Evolutionary conservation across 805 yeast species (phyloP).

Genomic region (Scheffersomyces spartinae): DNA sequence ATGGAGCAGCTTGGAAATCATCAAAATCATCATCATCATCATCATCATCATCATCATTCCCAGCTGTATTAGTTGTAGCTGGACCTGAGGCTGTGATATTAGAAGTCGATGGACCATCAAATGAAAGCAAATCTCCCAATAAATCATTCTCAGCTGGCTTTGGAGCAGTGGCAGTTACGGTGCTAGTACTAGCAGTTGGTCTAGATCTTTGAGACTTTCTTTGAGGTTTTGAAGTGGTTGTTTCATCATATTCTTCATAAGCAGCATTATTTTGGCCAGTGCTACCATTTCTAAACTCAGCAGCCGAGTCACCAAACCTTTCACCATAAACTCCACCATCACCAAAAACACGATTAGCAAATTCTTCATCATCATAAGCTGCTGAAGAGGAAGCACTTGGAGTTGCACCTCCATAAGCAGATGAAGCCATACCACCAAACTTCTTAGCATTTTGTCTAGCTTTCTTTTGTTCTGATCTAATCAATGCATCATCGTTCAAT

Average conservation of each 20-base stretch:
- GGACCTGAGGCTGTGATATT: conserved; percentile 9
- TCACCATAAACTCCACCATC: conserved; percentile 65
- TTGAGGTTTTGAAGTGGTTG: conserved; percentile 16
- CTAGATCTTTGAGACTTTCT: conserved; percentile 15
- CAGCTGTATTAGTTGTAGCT: conserved; percentile 7
- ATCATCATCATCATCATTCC: conserved; percentile 15
- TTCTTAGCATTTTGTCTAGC: conserved; percentile 80
- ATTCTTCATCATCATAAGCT: conserved; percentile 32
- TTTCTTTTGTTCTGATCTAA: conserved; percentile 79
- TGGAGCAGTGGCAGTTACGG: conserved; percentile 12
- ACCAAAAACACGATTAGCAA: conserved; percentile 46
- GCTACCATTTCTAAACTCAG: conserved; percentile 24
- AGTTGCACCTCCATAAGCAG: conserved; percentile 40
- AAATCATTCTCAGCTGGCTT: conserved; percentile 33
- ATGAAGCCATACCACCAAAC: conserved; percentile 62
- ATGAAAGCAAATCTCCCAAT: conserved; percentile 34
- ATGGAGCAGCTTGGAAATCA: conserved; percentile 67
- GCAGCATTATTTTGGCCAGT: conserved; percentile 22
- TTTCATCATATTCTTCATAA: conserved; percentile 51
- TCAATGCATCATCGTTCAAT: conserved; percentile 62
- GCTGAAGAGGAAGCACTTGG: conserved; percentile 20
- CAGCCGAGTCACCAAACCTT: conserved; percentile 48
- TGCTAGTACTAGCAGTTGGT: conserved; percentile 14
- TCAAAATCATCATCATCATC: conserved; percentile 70
- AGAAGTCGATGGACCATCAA: conserved; percentile 20